Evolutionary conservation across 1,139 yeast genomes (phyloP), one percentile per base, ranked within the genome.

Genomic region (Lodderomyces orthopsilosis): DNA sequence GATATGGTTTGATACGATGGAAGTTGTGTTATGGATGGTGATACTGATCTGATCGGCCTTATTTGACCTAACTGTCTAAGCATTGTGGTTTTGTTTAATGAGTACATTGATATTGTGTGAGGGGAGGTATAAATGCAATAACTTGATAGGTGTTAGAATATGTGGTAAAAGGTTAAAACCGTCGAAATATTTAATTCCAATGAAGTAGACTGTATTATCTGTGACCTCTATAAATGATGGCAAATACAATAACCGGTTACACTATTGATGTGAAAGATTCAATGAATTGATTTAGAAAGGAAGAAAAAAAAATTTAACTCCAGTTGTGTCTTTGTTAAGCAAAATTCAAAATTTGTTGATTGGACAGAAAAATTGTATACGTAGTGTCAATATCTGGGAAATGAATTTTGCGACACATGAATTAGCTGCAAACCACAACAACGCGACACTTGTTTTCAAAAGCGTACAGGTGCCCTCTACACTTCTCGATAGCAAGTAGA

Each of bases 1-100:
- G 44, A 41, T 34, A 40, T 46, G 19, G 14, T n/a, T 30, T 30
- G 34, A 9, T 15, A 30, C 6, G n/a, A 5, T 30, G 34, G 34
- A 15, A 30, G 34, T 30, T 30, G 34, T 22, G 28, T 13, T 12
- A 14, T 21, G 27, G 37, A 15, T 35, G 27, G 26, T 14, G 27
- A 35, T 5, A 19, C n/a, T 35, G 37, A 22, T 6, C 7, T 35
- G 37, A 21, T 21, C 27, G 37, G 37, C 37, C 37, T 35, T 35
- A 35, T 35, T 35, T 21, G 24, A n/a, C 27, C 27, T 14, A 35
- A 6, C 17, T 35, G 37, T 10, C 27, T 35, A 6, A 35, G 27
- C 17, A 24, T 21, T 9, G 37, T 6, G n/a, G 26, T 35, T 35
- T 35, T 35, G 19, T 15, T 35, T 35, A 23, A 35, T 6, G 37